Base-by-base conservation (phyloP, 2,329 filamentous ascomycete species). In the Aureobasidium sp. region DNA sequence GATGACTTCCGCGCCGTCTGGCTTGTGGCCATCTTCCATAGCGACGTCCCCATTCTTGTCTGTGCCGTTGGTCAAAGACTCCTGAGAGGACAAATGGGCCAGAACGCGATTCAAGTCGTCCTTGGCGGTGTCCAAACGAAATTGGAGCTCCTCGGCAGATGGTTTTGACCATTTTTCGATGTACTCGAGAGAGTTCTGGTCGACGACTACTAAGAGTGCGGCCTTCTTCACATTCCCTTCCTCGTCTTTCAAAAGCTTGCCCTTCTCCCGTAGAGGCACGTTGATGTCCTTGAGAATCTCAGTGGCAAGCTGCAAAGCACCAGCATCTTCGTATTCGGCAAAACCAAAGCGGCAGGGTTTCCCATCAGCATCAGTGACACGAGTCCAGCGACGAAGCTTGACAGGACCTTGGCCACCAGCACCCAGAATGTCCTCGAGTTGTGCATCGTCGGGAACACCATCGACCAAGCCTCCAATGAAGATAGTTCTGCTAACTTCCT, bases 301-400 rank as follows among this genome's bases (percentile, higher is more conserved):
- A 61, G 92, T 86, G 47, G 93, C 94, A 48, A 87, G 87, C 73
- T 88, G 86, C 67, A 99, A 80, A 67, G 91, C 93, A 74, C 96
- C 90, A 27, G 87, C 86, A 73, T 97, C 92, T 66, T 96, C 93
- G 74, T 89, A 99, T 75, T 97, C 89, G 64, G 93, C 94, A 76
- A 99, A 97, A 15, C 93, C 94, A 79, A 97, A 97, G 66, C 87
- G 88, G 75, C 88, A 87, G 62, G 87, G 86, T 76, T 93, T 94
- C 67, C 89, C 85, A 67, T 91, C 87, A n/a, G 88, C 86, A 73
- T 90, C 86, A 20, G 84, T 85, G 37, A 86, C 87, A 64, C 90
- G 81, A 66, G 92, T 91, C 91, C 92, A 99, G 69, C 91, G 87
- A 66, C 89, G 85, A 65, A 99, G 76, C 66, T 72, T 74, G 17